Evolutionary conservation across 1,284 basidiomycete genomes (phyloP), one percentile per base, ranked within the genome.

Genomic region (Tilletia indica): DNA sequence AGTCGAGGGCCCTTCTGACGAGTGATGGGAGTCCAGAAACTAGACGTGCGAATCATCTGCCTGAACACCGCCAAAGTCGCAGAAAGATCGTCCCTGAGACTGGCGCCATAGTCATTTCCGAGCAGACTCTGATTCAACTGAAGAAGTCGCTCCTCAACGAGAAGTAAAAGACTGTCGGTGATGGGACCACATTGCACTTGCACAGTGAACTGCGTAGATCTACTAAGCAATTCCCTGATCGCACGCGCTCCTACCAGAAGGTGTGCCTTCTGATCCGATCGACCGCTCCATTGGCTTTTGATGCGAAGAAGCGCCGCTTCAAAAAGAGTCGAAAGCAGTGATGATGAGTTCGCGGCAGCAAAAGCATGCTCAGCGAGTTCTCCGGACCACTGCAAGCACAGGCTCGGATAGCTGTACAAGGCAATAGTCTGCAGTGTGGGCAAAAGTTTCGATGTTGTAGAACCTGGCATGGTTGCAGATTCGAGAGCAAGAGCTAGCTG

Each of bases 11-110:
- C 31, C 25, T 47, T 36, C n/a, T 68, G 54, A 14, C 61, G 54
- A 19, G 68, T 42, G 39, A 45, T 19, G 11, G 48, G 14, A 19
- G 48, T 68, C 49, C 67, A 68, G 67, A 58, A 68, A 19, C 38
- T 39, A 4, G 61, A 64, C 14, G 61, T 64, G 5, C 61, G 61
- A 39, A 64, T 19, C 12, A 42, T 16, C 36, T 64, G 61, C 4
- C 61, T 25, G 11, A 64, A 9, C 16, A 64, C 14, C 3, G 36
- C 34, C 38, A 64, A 8, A 34, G 36, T 19, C 61, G 42, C 42
- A 8, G 14, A 9, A 45, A 45, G 42, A 14, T 45, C 42, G 42
- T 8, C 14, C 42, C 42, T 45, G 42, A 8, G 42, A 9, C 14
- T 14, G 42, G 14, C 42, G 14, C 42, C 42, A 9, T 3, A 8